A percentile compares a stretch with the other conserved stretches of the same genome.
phyloP scores from a whole-genome alignment of 139 green algal genomes.

The Coccomyxa sp. region DNA sequence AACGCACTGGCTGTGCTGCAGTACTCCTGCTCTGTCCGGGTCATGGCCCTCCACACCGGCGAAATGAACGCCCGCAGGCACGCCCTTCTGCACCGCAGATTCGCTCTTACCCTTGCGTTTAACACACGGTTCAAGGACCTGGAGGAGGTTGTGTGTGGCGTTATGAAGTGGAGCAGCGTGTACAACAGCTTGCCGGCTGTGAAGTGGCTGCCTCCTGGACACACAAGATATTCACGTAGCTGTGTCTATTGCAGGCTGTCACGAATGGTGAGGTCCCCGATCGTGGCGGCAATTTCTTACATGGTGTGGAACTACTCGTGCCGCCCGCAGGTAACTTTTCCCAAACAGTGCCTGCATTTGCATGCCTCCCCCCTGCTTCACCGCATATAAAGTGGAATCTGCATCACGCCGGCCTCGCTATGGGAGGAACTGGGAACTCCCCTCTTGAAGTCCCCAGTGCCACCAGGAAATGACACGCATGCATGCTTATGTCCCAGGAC shows the following conservation, averaged over 20 bases:
- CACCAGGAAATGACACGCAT: too few relatives aligned
- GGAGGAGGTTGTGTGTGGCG: too few relatives aligned
- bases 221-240: neutral
- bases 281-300: slow-evolving; percentile 23
- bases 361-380: too few relatives aligned
- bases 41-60: slow-evolving; percentile 46
- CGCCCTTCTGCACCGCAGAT: neutral
- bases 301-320: slow-evolving; percentile 28
- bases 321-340: slow-evolving; percentile 11
- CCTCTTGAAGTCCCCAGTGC: too few relatives aligned
- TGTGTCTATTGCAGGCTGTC: neutral
- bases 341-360: too few relatives aligned
- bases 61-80: slow-evolving; percentile 49
- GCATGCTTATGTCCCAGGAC: too few relatives aligned
- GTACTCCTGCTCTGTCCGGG: slow-evolving; percentile 42
- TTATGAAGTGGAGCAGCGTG: neutral
- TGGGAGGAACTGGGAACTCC: too few relatives aligned
- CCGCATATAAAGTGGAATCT: too few relatives aligned
- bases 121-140: too few relatives aligned
- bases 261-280: slow-evolving; percentile 23
- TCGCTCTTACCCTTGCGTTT: too few relatives aligned
- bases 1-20: slow-evolving; percentile 40
- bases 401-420: too few relatives aligned
- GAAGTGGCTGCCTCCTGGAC: neutral
- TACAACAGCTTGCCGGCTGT: neutral